Base-by-base conservation (phyloP, 345 rosid genomes). In the Limnanthes douglasii region DNA sequence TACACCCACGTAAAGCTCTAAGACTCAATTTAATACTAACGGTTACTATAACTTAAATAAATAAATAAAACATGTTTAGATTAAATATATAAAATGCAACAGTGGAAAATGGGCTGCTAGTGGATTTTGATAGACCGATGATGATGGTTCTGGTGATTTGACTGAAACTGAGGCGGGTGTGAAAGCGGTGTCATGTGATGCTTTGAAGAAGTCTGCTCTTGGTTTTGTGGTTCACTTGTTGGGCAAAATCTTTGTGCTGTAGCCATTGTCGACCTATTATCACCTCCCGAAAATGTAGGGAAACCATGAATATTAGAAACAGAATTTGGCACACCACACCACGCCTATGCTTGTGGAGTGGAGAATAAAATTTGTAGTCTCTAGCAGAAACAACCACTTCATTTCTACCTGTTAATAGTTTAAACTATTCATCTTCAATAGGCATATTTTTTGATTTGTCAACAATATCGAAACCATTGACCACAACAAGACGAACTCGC, bases 401-500 rank as follows among this genome's bases (percentile, higher is more conserved):
- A 74, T 29, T 59, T 23, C 93, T 67, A 39, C 93, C 95, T 18
- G 95, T 83, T 53, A 88, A 29, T 40, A 86, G 57, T 54, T 70
- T 76, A 54, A 88, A 83, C 97, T 93, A 75, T 64, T 90, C 93
- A 70, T 88, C 90, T 40, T 69, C 70, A 35, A 72, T 21, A 12
- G 77, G 41, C 55, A 83, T 41, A 32, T 48, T 41, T 53, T 51
- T 55, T 30, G 95, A 93, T 54, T 70, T 88, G 65, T 88, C 95
- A 9, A 79, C 70, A 35, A 88, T 76, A 66, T 70, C 93, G 57
- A 88, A 70, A 34, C 97, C 97, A 66, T 79, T 88, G 11, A 88
- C 79, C 51, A 88, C 93, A 13, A 88, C 95, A 55, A 88, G 83
- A 12, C 90, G 90, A 56, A 88, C 86, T 50, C 90, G 62, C 64